Percentiles rank a stretch among this genome's conserved stretches.
Conservation (phyloP, 257 asterid genomes). For the Solanum appendiculatum region DNA sequence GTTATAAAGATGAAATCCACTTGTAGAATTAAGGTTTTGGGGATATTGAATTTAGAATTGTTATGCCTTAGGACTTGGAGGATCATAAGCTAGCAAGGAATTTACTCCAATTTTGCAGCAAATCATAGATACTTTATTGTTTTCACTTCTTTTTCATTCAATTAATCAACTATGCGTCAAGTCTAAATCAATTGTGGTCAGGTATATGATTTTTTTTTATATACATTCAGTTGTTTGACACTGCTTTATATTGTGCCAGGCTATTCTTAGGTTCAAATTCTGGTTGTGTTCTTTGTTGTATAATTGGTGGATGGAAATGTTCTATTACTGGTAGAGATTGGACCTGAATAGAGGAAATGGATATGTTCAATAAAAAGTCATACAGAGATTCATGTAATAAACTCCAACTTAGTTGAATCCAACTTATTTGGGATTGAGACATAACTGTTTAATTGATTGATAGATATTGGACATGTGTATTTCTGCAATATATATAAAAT, state of each 20-base stretch:
- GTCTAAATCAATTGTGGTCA: not conserved
- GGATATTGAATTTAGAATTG: not conserved
- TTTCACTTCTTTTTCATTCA: not conserved
- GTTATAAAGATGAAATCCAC: not conserved
- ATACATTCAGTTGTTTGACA: not conserved
- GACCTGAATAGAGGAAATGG: not conserved
- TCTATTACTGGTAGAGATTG: not conserved
- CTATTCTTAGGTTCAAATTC: not conserved
- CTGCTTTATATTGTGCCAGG: not conserved
- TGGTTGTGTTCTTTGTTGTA: not conserved
- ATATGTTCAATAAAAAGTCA: not conserved
- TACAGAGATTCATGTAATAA: not conserved
- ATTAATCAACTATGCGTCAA: not conserved
- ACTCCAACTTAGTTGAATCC: not conserved
- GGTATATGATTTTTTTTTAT: not conserved
- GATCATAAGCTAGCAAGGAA: not conserved
- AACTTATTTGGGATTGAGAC: not conserved
- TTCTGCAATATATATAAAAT: not conserved
- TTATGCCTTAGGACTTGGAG: not conserved
- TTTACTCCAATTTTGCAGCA: not conserved
- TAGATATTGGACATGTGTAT: not conserved
- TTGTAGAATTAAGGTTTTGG: not conserved
- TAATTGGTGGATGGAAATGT: not conserved
- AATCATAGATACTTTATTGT: not conserved
- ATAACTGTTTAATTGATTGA: not conserved